Base-by-base conservation (phyloP, 768 basidiomycete species). In the Ramaria rubella region DNA sequence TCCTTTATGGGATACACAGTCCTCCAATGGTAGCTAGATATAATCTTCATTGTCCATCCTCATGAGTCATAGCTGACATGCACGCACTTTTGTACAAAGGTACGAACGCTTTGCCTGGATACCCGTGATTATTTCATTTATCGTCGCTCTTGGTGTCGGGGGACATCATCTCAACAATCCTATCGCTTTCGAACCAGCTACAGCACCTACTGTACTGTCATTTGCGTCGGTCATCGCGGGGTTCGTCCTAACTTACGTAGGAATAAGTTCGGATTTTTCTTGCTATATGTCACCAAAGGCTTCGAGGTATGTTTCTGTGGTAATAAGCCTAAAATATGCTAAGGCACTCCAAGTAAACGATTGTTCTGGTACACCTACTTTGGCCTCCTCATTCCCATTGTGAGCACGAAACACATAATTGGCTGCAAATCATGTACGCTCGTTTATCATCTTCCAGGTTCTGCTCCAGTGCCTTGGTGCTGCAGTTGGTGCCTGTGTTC, bases 91-190 rank as follows among this genome's bases (percentile, higher is more conserved):
- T 50, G 51, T 9, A 9, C 19, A 49, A 72, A 74, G 87, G 85
- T 92, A 88, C 62, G 90, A 90, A 62, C 77, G 82, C 9, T 58
- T 86, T 2, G 74, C 85, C 1, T 91, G 90, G 89, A 75, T 91
- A 17, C 90, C 91, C 0, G 79, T 89, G 17, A 64, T 89, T n/a
- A 70, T 92, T 52, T 79, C 83, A 8, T 90, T 85, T 66, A 61
- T 90, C 30, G 77, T 92, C 52, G 81, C 81, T 8, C 69, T 87
- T 12, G 89, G 86, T 3, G 73, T 88, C n/a, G 82, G 87, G 0
- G 89, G 83, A 0, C 85, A 87, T 60, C 75, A 90, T 60, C 72
- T 93, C 11, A 70, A 70, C 15, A 77, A 74, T 50, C 74, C 73
- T 1, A 73, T 76, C 33, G 43, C 51, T 29, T 72, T 80, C 0